Evolutionary conservation across 306 rosid genomes (phyloP).

Genomic region (Prinsepia uniflora): DNA sequence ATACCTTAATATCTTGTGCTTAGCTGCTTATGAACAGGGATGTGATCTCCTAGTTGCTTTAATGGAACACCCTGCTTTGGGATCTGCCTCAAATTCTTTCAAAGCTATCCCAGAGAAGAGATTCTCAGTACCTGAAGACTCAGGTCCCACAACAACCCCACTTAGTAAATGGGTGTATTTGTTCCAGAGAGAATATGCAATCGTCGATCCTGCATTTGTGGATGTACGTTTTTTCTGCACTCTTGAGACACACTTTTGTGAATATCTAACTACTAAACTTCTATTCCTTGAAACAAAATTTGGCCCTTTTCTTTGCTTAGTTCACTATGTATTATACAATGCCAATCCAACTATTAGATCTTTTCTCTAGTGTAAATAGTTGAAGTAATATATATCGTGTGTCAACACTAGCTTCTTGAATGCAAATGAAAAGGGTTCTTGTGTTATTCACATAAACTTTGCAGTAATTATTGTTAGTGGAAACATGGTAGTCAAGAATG

Average conservation of each 20-base stretch:
- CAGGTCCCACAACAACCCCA: slow-evolving; percentile 28
- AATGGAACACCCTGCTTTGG: slow-evolving; percentile 49
- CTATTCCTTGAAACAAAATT: background rate
- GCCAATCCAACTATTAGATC: background rate
- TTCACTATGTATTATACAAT: background rate
- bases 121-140: slow-evolving; percentile 44
- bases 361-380: background rate
- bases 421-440: background rate
- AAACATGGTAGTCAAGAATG: background rate
- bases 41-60: slow-evolving; percentile 46
- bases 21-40: slow-evolving; percentile 41
- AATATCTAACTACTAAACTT: background rate
- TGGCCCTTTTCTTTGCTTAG: background rate
- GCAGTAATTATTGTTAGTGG: background rate
- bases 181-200: slow-evolving; percentile 87
- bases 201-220: slow-evolving; percentile 63
- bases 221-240: slow-evolving; percentile 41
- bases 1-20: background rate
- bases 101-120: slow-evolving; percentile 52
- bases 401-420: background rate
- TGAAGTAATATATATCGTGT: background rate
- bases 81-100: slow-evolving; percentile 48
- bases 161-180: slow-evolving; percentile 58
- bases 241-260: slow-evolving; percentile 1
- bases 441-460: background rate